These are phyloP conservation scores for Meyerozyma sp. DNA, from an alignment of 1,139 yeast genomes.

Conservation along the genomic window DNA sequence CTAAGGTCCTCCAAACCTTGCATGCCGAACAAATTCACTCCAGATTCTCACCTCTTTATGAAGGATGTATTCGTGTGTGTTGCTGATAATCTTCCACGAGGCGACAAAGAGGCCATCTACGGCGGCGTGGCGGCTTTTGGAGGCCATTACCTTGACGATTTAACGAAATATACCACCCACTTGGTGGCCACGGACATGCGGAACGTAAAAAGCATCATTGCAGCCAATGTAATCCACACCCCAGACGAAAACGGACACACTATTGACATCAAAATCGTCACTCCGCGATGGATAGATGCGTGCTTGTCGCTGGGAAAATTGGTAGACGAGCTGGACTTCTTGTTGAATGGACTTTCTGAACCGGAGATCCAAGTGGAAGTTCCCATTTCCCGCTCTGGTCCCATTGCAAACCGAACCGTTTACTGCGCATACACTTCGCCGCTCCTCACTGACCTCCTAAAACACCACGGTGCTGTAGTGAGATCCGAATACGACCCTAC, in stretches of 20 bases:
- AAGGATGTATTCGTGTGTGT: conserved; percentile 59
- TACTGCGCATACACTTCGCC: not conserved
- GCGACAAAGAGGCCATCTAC: conserved; percentile 61
- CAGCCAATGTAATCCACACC: conserved; percentile 32
- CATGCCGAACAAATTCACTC: conserved; percentile 53
- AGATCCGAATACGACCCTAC: conserved; percentile 14
- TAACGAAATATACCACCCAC: conserved; percentile 75
- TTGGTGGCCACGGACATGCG: conserved; percentile 53
- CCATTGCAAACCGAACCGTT: not conserved
- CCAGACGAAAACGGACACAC: conserved; percentile 20
- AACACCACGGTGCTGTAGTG: conserved; percentile 28
- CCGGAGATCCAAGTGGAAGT: not conserved
- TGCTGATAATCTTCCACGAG: conserved; percentile 50
- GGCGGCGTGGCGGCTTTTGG: conserved; percentile 71
- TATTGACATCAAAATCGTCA: conserved; percentile 53
- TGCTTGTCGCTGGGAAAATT: conserved; percentile 51
- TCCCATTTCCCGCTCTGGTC: not conserved
- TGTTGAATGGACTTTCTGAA: conserved; percentile 25
- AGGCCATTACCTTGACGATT: conserved; percentile 60
- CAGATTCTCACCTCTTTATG: conserved; percentile 64
- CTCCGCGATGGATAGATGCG: conserved; percentile 74
- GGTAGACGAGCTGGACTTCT: conserved; percentile 51
- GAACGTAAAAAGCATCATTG: conserved; percentile 45
- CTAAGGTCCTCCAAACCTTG: conserved; percentile 36
- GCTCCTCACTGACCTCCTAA: conserved; percentile 1